Base-by-base conservation (phyloP, 768 basidiomycete genomes). In the Lentinula sp. region DNA sequence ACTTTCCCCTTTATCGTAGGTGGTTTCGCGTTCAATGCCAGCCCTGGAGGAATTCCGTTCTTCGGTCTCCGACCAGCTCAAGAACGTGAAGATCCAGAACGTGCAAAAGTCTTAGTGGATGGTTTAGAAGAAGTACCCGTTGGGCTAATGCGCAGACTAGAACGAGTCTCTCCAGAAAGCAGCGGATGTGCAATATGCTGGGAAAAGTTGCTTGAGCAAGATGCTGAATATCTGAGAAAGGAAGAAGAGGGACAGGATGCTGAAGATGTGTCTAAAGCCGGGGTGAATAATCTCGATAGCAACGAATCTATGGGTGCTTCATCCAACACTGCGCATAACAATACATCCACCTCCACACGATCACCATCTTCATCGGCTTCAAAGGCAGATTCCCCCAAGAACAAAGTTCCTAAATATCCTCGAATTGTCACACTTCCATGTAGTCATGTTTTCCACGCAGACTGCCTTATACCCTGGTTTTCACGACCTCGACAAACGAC, bases 391-490 rank as follows among this genome's bases (percentile, higher is more conserved):
- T 37, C 63, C 1, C 13, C 61, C 34, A 69, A 32, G 11, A 46
- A 42, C 62, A 67, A 62, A 61, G 62, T 65, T 9, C n/a, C 64
- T 15, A 61, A 32, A 15, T 52, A 64, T 51, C 45, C 63, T 16
- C 59, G 52, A 6, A 81, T 92, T 53, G 84, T 92, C 39, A 75
- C 84, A 2, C 80, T 93, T 8, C 91, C 91, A 4, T 93, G 91
- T 67, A 83, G 89, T 7, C 91, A 93, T 70, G 84, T 89, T 56
- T 93, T 92, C 75, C 91, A 93, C 65, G 81, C 88, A 1, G 77
- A 84, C 0, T 93, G 91, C 71, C 80, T 93, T 39, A 69, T 88
- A 9, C 91, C 91, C 1, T 93, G 91, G 91, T 93, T 93, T 70
- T 84, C 90, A 3, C 78, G 88, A 61, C 87, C 89, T 10, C 80